Conservation (phyloP, 2,329 filamentous ascomycete species). For the Chalaropsis ovoidea region DNA sequence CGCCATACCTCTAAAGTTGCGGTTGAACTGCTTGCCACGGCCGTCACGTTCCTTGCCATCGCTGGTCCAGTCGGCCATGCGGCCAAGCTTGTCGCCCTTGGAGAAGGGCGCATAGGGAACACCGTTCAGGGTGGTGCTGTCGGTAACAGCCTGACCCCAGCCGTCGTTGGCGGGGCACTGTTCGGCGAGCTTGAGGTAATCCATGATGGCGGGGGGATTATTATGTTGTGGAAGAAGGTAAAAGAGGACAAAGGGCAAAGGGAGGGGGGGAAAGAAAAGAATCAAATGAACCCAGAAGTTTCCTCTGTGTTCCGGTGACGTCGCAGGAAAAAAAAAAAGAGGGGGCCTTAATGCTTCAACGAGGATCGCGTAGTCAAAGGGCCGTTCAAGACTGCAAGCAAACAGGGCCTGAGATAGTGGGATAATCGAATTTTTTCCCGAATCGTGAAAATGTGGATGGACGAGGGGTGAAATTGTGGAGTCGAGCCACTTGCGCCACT, state of each 20-base stretch:
- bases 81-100: conserved; percentile 95
- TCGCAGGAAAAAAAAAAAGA: conserved; percentile 18
- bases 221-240: conserved; percentile 4
- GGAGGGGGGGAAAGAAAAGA: not conserved
- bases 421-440: conserved; percentile 24
- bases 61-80: conserved; percentile 96
- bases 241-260: not conserved
- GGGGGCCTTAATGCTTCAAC: conserved; percentile 3
- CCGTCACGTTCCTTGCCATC: conserved; percentile 77
- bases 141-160: conserved; percentile 79
- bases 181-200: conserved; percentile 54
- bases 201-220: conserved; percentile 25
- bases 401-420: conserved; percentile 15
- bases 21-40: conserved; percentile 74
- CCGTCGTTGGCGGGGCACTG: conserved; percentile 63
- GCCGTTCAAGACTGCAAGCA: conserved; percentile 1
- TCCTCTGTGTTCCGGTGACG: conserved; percentile 2
- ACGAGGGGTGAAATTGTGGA: conserved; percentile 23
- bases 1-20: conserved; percentile 74
- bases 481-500: not conserved
- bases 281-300: not conserved
- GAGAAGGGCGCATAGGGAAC: conserved; percentile 97
- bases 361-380: conserved; percentile 18
- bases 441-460: conserved; percentile 24
- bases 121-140: conserved; percentile 81